These are phyloP conservation scores for Ceratobasidium sp. DNA, from an alignment of 1,284 basidiomycete genomes.

Conservation along the genomic window DNA sequence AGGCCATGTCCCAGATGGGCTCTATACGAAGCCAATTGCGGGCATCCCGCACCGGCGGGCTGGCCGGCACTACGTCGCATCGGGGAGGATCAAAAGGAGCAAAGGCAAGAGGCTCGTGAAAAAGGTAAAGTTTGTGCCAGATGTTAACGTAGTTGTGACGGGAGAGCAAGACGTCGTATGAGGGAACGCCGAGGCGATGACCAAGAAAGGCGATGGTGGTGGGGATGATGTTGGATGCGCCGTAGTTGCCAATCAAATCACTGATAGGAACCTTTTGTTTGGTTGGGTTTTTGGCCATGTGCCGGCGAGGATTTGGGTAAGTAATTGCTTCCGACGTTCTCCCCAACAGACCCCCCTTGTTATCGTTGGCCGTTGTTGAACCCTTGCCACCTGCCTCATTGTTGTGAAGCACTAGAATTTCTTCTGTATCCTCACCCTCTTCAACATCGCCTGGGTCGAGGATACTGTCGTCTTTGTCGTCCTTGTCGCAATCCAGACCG, in stretches of 20 bases:
- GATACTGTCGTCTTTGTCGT: too few relatives aligned
- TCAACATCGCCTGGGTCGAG: background rate
- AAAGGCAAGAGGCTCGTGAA: constrained; percentile 14
- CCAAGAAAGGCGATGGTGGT: background rate
- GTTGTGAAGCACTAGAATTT: background rate
- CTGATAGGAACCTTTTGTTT: background rate
- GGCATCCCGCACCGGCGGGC: background rate
- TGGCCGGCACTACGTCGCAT: constrained; percentile 23
- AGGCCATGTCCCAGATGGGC: constrained; percentile 19
- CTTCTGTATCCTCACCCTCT: background rate
- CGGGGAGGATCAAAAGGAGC: too few relatives aligned
- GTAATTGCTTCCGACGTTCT: background rate
- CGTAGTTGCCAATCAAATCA: constrained; percentile 8
- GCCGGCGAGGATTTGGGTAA: constrained; percentile 3
- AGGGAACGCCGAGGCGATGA: background rate
- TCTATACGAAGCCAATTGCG: too few relatives aligned
- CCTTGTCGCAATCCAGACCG: background rate
- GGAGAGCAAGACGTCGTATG: background rate
- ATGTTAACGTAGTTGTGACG: background rate
- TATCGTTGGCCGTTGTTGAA: too few relatives aligned
- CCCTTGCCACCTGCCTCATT: background rate
- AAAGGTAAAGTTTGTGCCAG: constrained; percentile 27
- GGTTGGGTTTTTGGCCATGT: constrained; percentile 16
- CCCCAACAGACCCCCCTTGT: background rate
- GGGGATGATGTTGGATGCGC: background rate